Conservation (phyloP, 768 basidiomycete species). For the Lactarius sp. region DNA sequence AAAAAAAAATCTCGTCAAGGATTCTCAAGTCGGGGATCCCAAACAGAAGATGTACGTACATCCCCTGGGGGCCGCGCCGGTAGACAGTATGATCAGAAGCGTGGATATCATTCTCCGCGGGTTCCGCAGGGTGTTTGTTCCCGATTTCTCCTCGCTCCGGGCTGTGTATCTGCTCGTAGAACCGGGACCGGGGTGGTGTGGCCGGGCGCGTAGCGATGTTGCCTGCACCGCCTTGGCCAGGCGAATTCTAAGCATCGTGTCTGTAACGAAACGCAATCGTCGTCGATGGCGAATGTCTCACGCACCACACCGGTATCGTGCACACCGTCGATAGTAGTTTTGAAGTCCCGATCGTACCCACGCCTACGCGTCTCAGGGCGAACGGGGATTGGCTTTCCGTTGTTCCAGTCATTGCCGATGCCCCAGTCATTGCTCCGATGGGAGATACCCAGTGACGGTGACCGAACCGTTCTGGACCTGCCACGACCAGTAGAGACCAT, state of each 20-base stretch:
- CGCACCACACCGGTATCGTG: constrained; percentile 1
- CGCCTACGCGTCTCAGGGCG: constrained; percentile 16
- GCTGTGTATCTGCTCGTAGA: constrained; percentile 43
- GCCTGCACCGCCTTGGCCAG: constrained; percentile 60
- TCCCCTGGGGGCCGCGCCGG: constrained; percentile 26
- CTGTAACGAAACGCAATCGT: neutral
- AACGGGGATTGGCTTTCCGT: neutral
- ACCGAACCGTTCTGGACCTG: constrained; percentile 80
- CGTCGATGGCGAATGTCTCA: neutral
- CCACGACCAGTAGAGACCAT: constrained; percentile 62
- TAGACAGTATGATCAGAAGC: constrained; percentile 36
- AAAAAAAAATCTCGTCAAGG: constrained; percentile 12
- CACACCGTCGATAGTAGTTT: constrained; percentile 17
- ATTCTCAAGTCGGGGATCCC: neutral
- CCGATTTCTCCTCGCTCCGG: constrained; percentile 61
- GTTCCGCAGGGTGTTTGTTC: constrained; percentile 41
- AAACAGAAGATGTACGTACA: constrained; percentile 36
- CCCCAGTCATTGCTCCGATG: constrained; percentile 5
- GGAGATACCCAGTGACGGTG: constrained; percentile 55
- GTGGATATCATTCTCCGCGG: constrained; percentile 24
- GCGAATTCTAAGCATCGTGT: constrained; percentile 36
- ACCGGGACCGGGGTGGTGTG: constrained; percentile 42
- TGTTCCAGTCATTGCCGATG: neutral
- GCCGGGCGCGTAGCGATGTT: constrained; percentile 39
- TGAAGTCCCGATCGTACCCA: constrained; percentile 30